Percentiles rank a stretch among this genome's conserved stretches.
Conservation (phyloP, 306 rosid genomes). For the Cicer cuneatum region DNA sequence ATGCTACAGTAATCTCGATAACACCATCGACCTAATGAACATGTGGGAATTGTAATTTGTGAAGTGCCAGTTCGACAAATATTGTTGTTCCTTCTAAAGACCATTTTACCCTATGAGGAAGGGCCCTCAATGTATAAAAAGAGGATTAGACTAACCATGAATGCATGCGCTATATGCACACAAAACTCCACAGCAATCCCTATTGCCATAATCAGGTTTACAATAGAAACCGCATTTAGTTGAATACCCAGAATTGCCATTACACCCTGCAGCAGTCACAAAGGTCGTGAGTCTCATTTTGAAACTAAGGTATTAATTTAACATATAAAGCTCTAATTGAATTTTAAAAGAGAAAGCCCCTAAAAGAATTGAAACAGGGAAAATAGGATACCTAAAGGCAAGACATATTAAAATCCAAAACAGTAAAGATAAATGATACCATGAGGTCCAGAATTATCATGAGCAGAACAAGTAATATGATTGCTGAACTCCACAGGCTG, state of each 20-base stretch:
- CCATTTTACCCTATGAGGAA: constrained; percentile 21
- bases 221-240: constrained; percentile 95
- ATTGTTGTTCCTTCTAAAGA: constrained; percentile 22
- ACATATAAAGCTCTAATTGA: not conserved
- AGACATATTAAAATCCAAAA: constrained; percentile 25
- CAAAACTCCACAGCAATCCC: constrained; percentile 98
- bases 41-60: not conserved
- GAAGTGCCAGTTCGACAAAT: constrained; percentile 31
- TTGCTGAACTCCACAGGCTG: constrained; percentile 91
- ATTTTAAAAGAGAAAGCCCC: constrained; percentile 1
- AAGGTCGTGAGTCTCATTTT: constrained; percentile 33
- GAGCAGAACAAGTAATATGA: constrained; percentile 81
- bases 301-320: constrained; percentile 19
- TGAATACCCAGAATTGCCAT: constrained; percentile 93
- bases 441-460: constrained; percentile 93
- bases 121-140: constrained; percentile 21
- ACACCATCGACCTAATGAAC: not conserved
- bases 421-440: constrained; percentile 56
- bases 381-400: constrained; percentile 34
- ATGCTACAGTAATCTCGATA: constrained; percentile 21
- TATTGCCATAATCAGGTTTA: constrained; percentile 88
- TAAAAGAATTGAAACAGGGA: not conserved
- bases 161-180: constrained; percentile 91
- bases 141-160: constrained; percentile 70
- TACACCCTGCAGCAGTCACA: constrained; percentile 76